These are phyloP conservation scores for Cyclanthera cordifolia DNA, from an alignment of 306 rosid genomes.

Conservation along the genomic window DNA sequence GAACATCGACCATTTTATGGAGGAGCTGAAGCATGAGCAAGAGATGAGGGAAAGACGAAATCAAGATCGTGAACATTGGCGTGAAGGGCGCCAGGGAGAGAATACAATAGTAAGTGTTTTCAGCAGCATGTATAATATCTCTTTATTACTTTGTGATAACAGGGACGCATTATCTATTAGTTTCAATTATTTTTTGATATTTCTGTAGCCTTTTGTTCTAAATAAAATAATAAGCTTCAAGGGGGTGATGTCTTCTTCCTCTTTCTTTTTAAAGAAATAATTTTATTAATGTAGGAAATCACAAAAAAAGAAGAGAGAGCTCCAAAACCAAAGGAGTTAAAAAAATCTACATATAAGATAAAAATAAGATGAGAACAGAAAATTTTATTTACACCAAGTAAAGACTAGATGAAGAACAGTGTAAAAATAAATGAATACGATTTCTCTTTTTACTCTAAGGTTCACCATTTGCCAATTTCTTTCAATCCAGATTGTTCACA, in stretches of 20 bases:
- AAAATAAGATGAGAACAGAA: too few relatives aligned
- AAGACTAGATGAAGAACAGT: too few relatives aligned
- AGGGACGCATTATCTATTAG: neutral
- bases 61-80: conserved; percentile 82
- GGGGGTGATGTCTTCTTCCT: neutral
- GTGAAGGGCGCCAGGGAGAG: conserved; percentile 63
- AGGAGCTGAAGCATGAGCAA: conserved; percentile 94
- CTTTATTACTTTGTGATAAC: neutral
- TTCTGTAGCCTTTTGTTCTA: neutral
- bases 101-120: conserved; percentile 49
- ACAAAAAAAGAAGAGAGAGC: neutral
- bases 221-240: neutral
- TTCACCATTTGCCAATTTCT: too few relatives aligned
- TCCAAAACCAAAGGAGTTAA: too few relatives aligned
- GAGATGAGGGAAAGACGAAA: conserved; percentile 91
- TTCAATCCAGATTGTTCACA: too few relatives aligned
- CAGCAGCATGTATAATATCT: neutral
- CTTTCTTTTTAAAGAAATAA: neutral
- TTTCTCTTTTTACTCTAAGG: too few relatives aligned
- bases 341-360: too few relatives aligned
- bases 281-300: too few relatives aligned
- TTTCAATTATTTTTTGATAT: neutral
- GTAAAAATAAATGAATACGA: too few relatives aligned
- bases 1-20: conserved; percentile 87
- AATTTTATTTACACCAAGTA: too few relatives aligned